A percentile compares a stretch with the other conserved stretches of the same genome.
Conservation (phyloP, 208 protist species). For the Lotmaria passim region DNA sequence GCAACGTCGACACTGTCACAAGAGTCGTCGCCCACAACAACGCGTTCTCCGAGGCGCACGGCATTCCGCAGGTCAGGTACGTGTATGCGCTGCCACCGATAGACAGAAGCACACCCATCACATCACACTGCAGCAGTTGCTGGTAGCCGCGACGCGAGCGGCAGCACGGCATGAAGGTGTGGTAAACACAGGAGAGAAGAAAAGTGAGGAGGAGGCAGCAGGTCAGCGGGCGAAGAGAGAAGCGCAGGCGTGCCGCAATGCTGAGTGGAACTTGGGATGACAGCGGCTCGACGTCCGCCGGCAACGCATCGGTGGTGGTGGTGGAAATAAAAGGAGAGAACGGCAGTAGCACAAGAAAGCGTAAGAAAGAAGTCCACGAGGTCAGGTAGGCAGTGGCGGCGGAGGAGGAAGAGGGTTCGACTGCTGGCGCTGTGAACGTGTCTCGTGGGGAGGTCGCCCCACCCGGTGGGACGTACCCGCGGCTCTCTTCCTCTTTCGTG, state of each 20-base stretch:
- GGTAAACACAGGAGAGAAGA: constrained; percentile 56
- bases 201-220: constrained; percentile 51
- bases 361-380: background rate
- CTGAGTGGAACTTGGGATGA: constrained; percentile 1
- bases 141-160: constrained; percentile 40
- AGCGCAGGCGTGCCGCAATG: constrained; percentile 13
- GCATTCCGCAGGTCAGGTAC: constrained; percentile 50
- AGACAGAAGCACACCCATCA: constrained; percentile 47
- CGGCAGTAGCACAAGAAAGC: background rate
- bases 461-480: constrained; percentile 6
- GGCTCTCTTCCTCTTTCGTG: background rate
- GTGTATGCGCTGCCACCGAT: constrained; percentile 55
- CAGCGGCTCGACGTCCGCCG: background rate
- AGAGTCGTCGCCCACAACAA: constrained; percentile 6
- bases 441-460: constrained; percentile 12
- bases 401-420: background rate
- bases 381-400: too few species aligned
- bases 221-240: constrained; percentile 25
- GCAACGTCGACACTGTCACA: constrained; percentile 23
- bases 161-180: constrained; percentile 70
- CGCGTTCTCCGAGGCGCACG: constrained; percentile 23
- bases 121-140: constrained; percentile 67
- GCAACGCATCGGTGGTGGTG: background rate
- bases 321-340: background rate
- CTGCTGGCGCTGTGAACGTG: background rate